Evolutionary conservation across 768 basidiomycete genomes (phyloP), one percentile per base, ranked within the genome.

Genomic region (Mycena olivaceomarginata): DNA sequence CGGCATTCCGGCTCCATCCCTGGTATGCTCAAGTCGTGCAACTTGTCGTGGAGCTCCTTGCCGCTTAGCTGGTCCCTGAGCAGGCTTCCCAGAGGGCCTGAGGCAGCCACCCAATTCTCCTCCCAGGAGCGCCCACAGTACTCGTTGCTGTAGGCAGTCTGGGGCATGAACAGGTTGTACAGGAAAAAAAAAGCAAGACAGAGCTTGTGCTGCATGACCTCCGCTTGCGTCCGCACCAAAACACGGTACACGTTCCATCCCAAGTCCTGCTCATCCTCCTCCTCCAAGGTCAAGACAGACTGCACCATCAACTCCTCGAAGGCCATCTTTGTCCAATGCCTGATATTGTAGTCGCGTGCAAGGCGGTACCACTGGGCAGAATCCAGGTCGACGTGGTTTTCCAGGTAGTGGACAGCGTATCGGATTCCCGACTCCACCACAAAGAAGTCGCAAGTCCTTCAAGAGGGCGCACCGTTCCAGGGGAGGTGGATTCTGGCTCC

Each of bases 361-460:
- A 71, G 60, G 22, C 31, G 20, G 62, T 63, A 71, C 12, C 70
- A 60, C 62, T 53, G 31, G 16, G 70, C 70, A 6, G 70, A 37
- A 0, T 39, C 46, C 1, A 71, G 51, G 11, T 64, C 48, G 2
- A 60, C 20, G 39, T 71, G 70, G 18, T 63, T 22, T 20, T 71
- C 60, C 0, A 71, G 70, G n/a, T 71, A 39, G 13, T 71, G 70
- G 15, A 41, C 37, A 11, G 71, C 62, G 37, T 72, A 72, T 56
- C 53, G 37, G 0, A 45, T 37, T 22, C 71, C 71, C 0, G 62
- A 72, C 13, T 72, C 71, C 16, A 25, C 71, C 0, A 31, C 63
- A 43, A 72, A 72, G 40, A 72, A 72, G 8, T 65, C 45, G 13
- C 72, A 37, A 16, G 65, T 73, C n/a, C n/a, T 48, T 57, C 53